Evolutionary conservation across 78 protist species (phyloP), one percentile per base, ranked within the genome.

Genomic region (slime mould (Dictyostelium discoideum)): DNA sequence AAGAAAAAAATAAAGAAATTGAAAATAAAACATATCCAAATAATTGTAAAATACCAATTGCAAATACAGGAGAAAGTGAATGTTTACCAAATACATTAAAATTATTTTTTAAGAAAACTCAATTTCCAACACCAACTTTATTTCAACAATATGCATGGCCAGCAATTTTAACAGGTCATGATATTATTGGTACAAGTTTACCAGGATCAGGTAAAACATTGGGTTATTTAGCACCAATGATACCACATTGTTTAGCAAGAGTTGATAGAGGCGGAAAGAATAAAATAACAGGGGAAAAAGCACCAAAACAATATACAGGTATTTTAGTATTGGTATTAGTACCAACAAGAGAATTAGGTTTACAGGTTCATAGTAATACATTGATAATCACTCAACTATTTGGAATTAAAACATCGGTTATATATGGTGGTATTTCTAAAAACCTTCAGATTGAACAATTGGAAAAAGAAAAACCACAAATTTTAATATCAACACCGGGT

Each of bases 171-270:
- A 79, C 87, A 2, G 90, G 97, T n/a, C 87, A 98, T 24, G 99
- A 99, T 72, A 29, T 99, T n/a, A 98, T 99, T 99, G 99, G 99
- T 3, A 98, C 99, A 69, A 99, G 99, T 10, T 99, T 98, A 89
- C 99, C 99, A 2, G 98, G 99, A 13, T 98, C 99, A 2, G 99
- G 99, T 60, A 98, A 98, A 86, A 98, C 99, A 18, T 98, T 97
- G 5, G 99, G 99, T 4, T 98, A 98, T 97, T 95, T 98, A 26
- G 65, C 93, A 32, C 98, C 98, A 65, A 78, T 95, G 73, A 80
- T 97, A 11, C 63, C 93, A 29, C 79, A 76, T 46, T 7, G 92
- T 44, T 74, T 60, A 50, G 69, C 74, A 44, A 69, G 87, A 63
- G 50, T 84, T 5, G 26, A n/a, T 92, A 40, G 57, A 44, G 10